phyloP scores from a whole-genome alignment of 2,329 filamentous ascomycete genomes.

The Penicillium glabrum region DNA sequence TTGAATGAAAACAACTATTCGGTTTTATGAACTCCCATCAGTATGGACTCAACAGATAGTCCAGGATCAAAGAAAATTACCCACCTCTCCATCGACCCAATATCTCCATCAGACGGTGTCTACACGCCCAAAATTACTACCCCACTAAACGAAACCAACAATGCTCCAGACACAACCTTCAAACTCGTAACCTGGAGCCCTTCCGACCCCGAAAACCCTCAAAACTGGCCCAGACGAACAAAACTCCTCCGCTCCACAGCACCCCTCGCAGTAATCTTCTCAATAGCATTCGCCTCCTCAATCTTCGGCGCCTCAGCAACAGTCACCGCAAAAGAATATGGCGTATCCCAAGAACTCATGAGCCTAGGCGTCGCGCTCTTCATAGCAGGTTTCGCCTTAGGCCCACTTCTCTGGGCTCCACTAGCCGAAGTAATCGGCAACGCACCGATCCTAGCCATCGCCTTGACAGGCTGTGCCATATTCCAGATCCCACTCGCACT shows the following conservation, averaged over 20 bases:
- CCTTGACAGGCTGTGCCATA: conserved; percentile 48
- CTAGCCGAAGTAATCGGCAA: conserved; percentile 50
- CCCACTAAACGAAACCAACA: not conserved
- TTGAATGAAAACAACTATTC: not conserved
- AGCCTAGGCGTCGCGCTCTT: conserved; percentile 51
- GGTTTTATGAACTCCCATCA: not conserved
- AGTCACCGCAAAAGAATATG: conserved; percentile 42
- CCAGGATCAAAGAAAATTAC: not conserved
- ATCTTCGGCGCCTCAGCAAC: conserved; percentile 44
- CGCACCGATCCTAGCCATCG: conserved; percentile 46
- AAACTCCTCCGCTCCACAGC: conserved; percentile 22
- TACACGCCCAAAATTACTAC: not conserved
- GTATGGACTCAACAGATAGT: not conserved
- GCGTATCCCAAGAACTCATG: conserved; percentile 48
- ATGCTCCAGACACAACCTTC: not conserved
- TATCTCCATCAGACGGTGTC: not conserved
- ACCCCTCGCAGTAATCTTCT: conserved; percentile 39
- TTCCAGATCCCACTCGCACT: conserved; percentile 56
- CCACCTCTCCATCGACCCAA: not conserved
- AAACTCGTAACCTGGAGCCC: conserved; percentile 25
- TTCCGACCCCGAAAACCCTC: conserved; percentile 34
- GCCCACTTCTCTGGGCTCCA: conserved; percentile 40
- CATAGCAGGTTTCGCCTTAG: conserved; percentile 36
- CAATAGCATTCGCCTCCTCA: conserved; percentile 46
- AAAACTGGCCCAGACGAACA: conserved; percentile 32